Evolutionary conservation across 768 basidiomycete genomes (phyloP), one percentile per base, ranked within the genome.

Genomic region (Vararia minispora): DNA sequence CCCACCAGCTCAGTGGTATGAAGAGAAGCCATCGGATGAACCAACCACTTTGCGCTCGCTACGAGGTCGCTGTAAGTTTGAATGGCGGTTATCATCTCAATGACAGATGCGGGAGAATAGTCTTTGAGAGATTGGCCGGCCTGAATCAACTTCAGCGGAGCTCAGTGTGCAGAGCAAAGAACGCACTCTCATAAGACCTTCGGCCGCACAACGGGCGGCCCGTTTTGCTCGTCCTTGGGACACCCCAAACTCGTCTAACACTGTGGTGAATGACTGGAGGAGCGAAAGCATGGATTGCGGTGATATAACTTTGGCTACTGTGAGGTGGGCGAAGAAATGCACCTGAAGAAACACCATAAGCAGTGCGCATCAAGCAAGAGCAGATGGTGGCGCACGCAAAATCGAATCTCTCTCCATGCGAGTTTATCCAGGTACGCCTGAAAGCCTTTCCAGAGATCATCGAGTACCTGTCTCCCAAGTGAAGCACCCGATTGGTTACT

Each of bases 401-500:
- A 67, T 44, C 92, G 74, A 30, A 84, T 79, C 48, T 92, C 86
- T 50, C 88, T 71, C 94, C 92, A 97, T 38, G 84, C 76, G 20
- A 90, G 63, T 45, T 85, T 85, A 60, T 95, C 91, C 16, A 97
- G 65, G 55, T 79, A 88, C 2, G 74, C 71, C 51, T 90, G 86
- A 56, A 97, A 95, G 2, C 83, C 84, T 58, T 84, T 86, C 74
- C 83, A 84, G 42, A 91, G 81, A 53, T 98, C 90, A 47, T 91
- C 83, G 14, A 94, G 60, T 12, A 92, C 67, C 31, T 79, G 72
- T 37, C 71, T 71, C 2, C 86, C 85, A 0, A 85, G 56, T 0
- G 76, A 64, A 14, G 61, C 64, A n/a, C n/a, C n/a, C n/a, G n/a
- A n/a, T n/a, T n/a, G n/a, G n/a, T n/a, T n/a, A n/a, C n/a, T n/a